Base-by-base conservation (phyloP, 371 early-diverging fungal species). In the Rhizomucor miehei region DNA sequence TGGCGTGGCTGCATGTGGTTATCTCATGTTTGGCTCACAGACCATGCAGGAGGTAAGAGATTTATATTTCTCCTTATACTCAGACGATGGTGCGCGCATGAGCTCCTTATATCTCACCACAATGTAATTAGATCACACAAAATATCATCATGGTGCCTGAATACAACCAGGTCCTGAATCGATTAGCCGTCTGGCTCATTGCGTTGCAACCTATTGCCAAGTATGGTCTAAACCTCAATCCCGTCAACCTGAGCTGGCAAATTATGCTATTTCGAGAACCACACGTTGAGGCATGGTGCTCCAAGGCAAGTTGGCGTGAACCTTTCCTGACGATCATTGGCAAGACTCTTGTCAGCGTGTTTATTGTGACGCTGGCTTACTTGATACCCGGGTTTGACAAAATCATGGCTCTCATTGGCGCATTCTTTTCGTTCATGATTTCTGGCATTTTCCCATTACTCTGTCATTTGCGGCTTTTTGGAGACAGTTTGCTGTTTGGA, bases 1-100 rank as follows among this genome's bases (percentile, higher is more conserved):
- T 29, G 52, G 51, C 16, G 68, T 77, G 2, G 73, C 69, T n/a
- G 66, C 66, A n/a, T 63, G 66, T 52, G 90, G 91, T 8, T 90
- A 89, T 66, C 20, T 75, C 13, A 91, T 90, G 92, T 91, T 89
- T 82, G 92, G 92, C 3, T 69, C 75, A 48, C 64, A 44, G 11
- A 77, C 80, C 16, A 71, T 76, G 69, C 77, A 84, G 62, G 87
- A 87, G 72, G 82, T 81, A 67, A 61, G 47, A 29, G 29, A 29
- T 29, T 29, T 29, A 29, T 29, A 3, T 29, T 8, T 29, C 29
- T 29, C 29, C 29, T 29, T 29, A 8, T 8, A 29, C n/a, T n/a
- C n/a, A n/a, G n/a, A n/a, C n/a, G n/a, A n/a, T n/a, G n/a, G n/a
- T n/a, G n/a, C n/a, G n/a, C n/a, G 29, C 8, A 8, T 29, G 29